Conservation (phyloP, 192 early-diverging fungal genomes). For the Haplosporangium gracile region DNA sequence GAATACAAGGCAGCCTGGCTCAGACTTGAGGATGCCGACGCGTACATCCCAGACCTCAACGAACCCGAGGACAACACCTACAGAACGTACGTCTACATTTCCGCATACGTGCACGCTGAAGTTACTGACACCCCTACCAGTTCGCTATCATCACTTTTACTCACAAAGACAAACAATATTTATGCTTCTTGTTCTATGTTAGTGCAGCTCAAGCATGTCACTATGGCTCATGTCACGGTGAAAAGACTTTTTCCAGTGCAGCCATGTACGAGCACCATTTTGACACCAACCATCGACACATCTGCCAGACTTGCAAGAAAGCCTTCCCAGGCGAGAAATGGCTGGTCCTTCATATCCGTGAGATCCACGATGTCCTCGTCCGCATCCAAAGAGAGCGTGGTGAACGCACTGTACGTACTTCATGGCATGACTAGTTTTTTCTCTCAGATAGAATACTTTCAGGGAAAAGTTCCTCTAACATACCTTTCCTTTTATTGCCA, state of each 20-base stretch:
- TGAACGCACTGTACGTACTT: constrained; percentile 60
- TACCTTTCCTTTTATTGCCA: neutral
- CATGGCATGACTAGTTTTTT: neutral
- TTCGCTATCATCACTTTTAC: neutral
- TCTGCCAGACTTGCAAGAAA: constrained; percentile 61
- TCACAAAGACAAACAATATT: neutral
- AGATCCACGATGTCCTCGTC: constrained; percentile 62
- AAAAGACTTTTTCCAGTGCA: constrained; percentile 45
- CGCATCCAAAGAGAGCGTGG: constrained; percentile 62
- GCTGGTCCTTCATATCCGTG: constrained; percentile 63
- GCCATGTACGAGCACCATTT: constrained; percentile 66
- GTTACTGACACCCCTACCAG: neutral
- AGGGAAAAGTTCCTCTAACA: neutral
- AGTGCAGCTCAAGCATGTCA: constrained; percentile 29
- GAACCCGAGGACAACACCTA: neutral
- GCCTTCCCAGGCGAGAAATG: constrained; percentile 62
- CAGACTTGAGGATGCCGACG: constrained; percentile 28
- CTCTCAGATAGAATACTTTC: neutral
- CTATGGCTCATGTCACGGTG: constrained; percentile 34
- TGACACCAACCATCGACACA: constrained; percentile 62
- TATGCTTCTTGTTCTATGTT: neutral
- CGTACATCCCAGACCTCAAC: constrained; percentile 27
- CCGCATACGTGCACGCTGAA: neutral
- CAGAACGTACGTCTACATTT: neutral
- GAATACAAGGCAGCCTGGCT: constrained; percentile 55